Evolutionary conservation across 352 stramenopile species (phyloP), one percentile per base, ranked within the genome.

Genomic region (Globisporangium middletonii): DNA sequence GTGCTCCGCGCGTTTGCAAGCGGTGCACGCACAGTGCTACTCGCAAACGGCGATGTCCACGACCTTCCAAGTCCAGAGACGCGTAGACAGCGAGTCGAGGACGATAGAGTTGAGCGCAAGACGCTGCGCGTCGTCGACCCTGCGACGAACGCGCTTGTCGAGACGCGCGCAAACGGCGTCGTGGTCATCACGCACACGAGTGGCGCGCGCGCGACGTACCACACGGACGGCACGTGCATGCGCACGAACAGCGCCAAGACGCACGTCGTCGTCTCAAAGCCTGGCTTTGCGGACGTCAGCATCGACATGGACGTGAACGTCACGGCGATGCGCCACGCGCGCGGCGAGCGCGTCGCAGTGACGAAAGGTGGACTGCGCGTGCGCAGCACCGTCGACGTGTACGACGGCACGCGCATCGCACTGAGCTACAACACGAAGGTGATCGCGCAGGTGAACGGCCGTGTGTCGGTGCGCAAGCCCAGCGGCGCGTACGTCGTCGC

Each of bases 361-460:
- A 88, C 78, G 7, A 90, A 90, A 48, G 79, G 83, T 18, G 83
- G 83, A 3, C 57, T 90, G 23, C 79, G 80, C 16, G 69, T 71
- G 0, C 75, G 83, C 15, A 84, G 69, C 55, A 56, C 80, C 42
- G 59, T 89, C 15, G 70, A 75, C 11, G 46, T 71, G 6, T 68
- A 72, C 19, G 78, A 92, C 23, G 83, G 80, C 55, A 88, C 83
- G 13, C 38, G 58, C n/a, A 60, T 89, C 4, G 69, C 87, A 42
- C 62, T 88, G 37, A 73, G 74, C 46, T 92, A 92, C 62, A 87
- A 92, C 52, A 90, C 83, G 27, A 83, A 83, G 45, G 77, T 92
- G 5, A 79, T 86, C 13, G 83, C 83, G 2, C 75, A 88, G 33
- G 79, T 92, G 30, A 88, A 89, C 55, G 83, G 79, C 37, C 71